Evolutionary conservation across 2,329 filamentous ascomycete genomes (phyloP), one percentile per base, ranked within the genome.

Genomic region (Diaporthe sp.): DNA sequence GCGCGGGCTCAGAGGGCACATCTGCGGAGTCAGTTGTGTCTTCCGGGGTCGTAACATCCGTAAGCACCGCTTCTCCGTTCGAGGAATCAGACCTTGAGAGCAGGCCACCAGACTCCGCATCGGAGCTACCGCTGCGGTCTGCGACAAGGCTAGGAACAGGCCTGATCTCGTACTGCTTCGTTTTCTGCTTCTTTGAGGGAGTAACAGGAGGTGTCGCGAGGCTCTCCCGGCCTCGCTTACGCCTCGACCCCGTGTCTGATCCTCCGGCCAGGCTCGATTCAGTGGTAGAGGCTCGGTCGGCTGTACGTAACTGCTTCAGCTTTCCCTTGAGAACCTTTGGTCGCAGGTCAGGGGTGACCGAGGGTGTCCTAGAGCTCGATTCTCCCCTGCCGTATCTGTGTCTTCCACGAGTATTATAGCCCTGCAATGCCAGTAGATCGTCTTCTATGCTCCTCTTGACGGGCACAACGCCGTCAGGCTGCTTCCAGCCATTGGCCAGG

Each of bases 401-500:
- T 76, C 90, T 85, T 37, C 87, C 85, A 7, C 91, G 88, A n/a
- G 93, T 82, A 4, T 88, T 89, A 78, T 93, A 93, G 1, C 86
- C 87, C 57, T 88, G 87, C 0, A 81, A 74, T 8, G 81, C 78
- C 9, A 75, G 77, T 13, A 84, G 75, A 13, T 87, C 86, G 58
- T 89, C 87, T 79, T 93, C 90, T 37, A 93, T 88, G 79, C 87
- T 90, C 77, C 82, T 86, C 79, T 84, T 86, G 34, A 90, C 84
- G 1, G 84, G 84, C 3, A 85, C 82, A 19, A 86, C 86, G 0
- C 84, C 87, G 5, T 87, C 87, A 19, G 85, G 86, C 0, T 87
- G 89, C 51, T 91, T 90, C 97, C 97, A 99, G 1, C 97, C 97
- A 82, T 98, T 98, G 72, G 90, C 88, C 75, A 91, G 86, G 4